These are phyloP conservation scores for Candida odintsovae DNA, from an alignment of 805 yeast species.

Conservation along the genomic window DNA sequence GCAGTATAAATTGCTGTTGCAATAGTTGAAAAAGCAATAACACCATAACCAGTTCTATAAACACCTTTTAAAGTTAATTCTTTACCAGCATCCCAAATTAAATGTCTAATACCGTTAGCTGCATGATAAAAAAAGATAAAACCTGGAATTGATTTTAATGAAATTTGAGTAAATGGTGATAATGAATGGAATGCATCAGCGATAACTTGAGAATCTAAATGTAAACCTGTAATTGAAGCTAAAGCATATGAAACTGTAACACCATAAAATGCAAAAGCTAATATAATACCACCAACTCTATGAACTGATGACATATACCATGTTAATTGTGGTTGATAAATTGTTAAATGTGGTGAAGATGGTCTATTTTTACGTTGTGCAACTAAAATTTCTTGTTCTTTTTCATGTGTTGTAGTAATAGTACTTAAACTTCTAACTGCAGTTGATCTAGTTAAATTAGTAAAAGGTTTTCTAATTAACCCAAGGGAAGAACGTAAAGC, in stretches of 20 bases:
- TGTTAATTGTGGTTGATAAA: conserved; percentile 89
- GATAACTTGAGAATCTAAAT: conserved; percentile 28
- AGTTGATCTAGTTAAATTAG: background rate
- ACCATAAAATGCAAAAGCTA: conserved; percentile 76
- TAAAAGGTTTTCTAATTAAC: background rate
- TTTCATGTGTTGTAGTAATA: conserved; percentile 48
- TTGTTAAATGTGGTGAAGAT: conserved; percentile 80
- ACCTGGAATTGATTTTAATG: conserved; percentile 64
- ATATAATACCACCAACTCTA: conserved; percentile 80
- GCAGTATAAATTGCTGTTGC: conserved; percentile 45
- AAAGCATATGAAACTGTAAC: conserved; percentile 73
- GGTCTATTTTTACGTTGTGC: conserved; percentile 89
- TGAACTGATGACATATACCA: conserved; percentile 76
- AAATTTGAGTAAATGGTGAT: conserved; percentile 57
- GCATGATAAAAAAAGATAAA: conserved; percentile 85
- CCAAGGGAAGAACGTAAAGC: background rate
- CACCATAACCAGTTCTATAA: conserved; percentile 85
- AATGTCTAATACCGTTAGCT: conserved; percentile 86
- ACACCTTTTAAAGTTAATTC: conserved; percentile 82
- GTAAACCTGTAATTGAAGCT: conserved; percentile 54
- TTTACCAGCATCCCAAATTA: conserved; percentile 86
- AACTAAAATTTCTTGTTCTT: conserved; percentile 64
- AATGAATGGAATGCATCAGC: conserved; percentile 41
- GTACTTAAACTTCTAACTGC: conserved; percentile 25
- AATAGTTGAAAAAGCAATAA: conserved; percentile 54